phyloP scores from a whole-genome alignment of 176 grass and related monocot genomes.

The Rhipidocladum racemiflorum region DNA sequence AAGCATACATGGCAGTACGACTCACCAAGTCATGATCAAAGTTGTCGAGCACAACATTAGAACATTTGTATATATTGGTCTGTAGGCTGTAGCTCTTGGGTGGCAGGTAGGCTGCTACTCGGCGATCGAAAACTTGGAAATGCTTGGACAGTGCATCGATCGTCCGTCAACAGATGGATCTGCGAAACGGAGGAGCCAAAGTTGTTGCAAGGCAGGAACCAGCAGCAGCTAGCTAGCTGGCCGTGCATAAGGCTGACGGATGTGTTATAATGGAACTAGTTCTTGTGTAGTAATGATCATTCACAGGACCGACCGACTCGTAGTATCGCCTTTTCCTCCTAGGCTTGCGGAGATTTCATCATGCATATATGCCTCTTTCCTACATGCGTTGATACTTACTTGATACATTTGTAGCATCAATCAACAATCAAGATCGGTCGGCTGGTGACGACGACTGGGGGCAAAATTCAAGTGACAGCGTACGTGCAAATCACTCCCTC shows the following conservation, averaged over 20 bases:
- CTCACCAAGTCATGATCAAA: neutral
- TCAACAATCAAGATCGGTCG: neutral
- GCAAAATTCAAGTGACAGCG: neutral
- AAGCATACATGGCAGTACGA: neutral
- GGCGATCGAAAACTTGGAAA: neutral
- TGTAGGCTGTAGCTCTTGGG: neutral
- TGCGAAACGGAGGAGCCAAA: neutral
- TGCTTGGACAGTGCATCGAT: neutral
- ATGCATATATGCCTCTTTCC: neutral
- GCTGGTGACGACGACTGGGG: neutral
- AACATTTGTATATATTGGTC: neutral
- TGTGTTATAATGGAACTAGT: neutral
- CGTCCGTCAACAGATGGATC: neutral
- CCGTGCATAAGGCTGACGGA: constrained; percentile 34
- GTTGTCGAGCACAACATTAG: neutral
- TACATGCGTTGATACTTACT: neutral
- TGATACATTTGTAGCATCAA: neutral
- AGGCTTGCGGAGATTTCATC: constrained; percentile 32
- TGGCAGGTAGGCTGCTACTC: neutral
- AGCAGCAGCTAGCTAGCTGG: neutral
- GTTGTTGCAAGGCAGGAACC: neutral
- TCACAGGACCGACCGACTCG: neutral
- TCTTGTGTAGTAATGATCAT: neutral
- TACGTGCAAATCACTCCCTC: neutral
- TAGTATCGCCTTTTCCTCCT: constrained; percentile 4